phyloP scores from a whole-genome alignment of 2,329 filamentous ascomycete genomes.

The Neonectria ditissima region DNA sequence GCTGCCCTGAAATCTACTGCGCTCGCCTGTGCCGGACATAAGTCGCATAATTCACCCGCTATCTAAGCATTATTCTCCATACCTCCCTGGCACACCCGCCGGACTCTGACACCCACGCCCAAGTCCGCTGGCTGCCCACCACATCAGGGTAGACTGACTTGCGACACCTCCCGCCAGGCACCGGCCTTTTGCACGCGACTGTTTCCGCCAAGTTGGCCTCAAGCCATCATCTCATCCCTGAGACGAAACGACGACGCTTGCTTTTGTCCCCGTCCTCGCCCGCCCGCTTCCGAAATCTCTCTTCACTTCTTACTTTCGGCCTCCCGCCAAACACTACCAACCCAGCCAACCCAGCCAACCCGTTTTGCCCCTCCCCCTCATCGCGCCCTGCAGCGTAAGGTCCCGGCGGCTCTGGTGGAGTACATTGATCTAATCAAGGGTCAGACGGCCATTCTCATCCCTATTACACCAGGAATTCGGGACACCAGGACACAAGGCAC shows the following conservation, averaged over 20 bases:
- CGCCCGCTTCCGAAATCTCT: conserved; percentile 7
- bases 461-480: neutral
- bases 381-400: conserved; percentile 12
- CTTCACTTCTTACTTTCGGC: conserved; percentile 8
- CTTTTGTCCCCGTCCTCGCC: conserved; percentile 8
- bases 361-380: conserved; percentile 24
- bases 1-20: conserved; percentile 8
- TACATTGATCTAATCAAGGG: conserved; percentile 3
- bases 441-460: neutral
- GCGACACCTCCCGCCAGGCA: conserved; percentile 22
- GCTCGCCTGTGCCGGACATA: conserved; percentile 7
- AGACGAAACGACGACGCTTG: conserved; percentile 3
- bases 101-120: conserved; percentile 2
- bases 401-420: conserved; percentile 20
- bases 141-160: conserved; percentile 15
- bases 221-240: conserved; percentile 8
- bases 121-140: conserved; percentile 20
- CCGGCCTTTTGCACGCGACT: conserved; percentile 9
- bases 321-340: neutral
- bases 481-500: conserved; percentile 2
- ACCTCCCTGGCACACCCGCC: neutral
- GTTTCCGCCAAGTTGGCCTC: conserved; percentile 22
- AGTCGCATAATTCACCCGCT: neutral
- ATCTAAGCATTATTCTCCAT: conserved; percentile 1
- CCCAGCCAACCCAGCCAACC: neutral